Percentiles rank a stretch among this genome's conserved stretches.
Conservation (phyloP, 345 rosid species). For the Salix purpurea region DNA sequence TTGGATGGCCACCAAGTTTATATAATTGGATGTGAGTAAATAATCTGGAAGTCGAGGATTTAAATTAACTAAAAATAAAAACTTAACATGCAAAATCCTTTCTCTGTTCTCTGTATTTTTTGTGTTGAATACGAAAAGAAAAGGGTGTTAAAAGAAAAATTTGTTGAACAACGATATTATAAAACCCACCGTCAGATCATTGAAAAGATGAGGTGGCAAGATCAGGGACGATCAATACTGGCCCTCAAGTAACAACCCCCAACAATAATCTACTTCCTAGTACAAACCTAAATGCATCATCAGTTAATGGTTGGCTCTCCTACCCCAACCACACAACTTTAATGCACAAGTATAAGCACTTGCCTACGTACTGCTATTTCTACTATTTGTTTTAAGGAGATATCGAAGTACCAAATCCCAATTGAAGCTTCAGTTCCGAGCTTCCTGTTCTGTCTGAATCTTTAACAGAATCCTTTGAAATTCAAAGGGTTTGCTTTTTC, state of each 20-base stretch:
- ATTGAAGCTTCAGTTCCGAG: neutral
- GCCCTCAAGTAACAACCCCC: neutral
- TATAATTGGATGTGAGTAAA: too few species aligned
- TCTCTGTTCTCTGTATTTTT: too few species aligned
- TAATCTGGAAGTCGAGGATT: neutral
- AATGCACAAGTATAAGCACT: neutral
- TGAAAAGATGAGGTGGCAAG: neutral
- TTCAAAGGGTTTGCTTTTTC: conserved; percentile 8
- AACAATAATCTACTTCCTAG: neutral
- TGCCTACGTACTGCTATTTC: neutral
- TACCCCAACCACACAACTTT: conserved; percentile 22
- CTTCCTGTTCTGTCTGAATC: neutral
- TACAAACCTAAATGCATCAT: neutral
- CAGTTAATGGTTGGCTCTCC: conserved; percentile 16
- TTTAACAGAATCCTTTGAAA: neutral
- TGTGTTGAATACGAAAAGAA: neutral
- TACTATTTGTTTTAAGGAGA: neutral
- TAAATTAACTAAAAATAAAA: neutral
- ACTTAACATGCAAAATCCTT: too few species aligned
- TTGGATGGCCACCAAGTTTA: too few species aligned
- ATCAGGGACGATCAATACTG: neutral
- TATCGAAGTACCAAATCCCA: neutral
- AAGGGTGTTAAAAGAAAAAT: neutral
- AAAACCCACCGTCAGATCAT: neutral
- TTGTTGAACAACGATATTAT: neutral